Percentiles rank a stretch among this genome's conserved stretches.
Evolutionary conservation across 495 filamentous ascomycete species (phyloP).

Genomic region (Neurospora sp.): DNA sequence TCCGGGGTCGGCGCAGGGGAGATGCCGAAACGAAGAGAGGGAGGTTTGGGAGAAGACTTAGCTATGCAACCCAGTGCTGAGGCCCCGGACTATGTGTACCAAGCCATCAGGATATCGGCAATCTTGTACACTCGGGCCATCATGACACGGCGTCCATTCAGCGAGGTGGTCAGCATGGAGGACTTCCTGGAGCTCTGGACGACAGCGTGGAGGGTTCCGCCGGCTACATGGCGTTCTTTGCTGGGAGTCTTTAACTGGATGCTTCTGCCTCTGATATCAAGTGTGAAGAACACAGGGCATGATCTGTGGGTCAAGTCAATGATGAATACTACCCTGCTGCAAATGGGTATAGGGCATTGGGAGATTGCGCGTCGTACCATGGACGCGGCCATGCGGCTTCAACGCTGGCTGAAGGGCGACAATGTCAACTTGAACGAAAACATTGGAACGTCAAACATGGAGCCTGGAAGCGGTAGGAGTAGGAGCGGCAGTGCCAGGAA

Average conservation of each 20-base stretch:
- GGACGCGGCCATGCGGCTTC: slow-evolving; percentile 15
- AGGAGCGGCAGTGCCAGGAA: not conserved
- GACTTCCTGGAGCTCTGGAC: slow-evolving; percentile 27
- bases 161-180: slow-evolving; percentile 4
- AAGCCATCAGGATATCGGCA: slow-evolving; percentile 21
- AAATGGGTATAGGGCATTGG: slow-evolving; percentile 31
- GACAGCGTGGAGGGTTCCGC: slow-evolving; percentile 25
- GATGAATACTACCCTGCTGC: slow-evolving; percentile 19
- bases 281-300: slow-evolving; percentile 11
- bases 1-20: not conserved
- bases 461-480: not conserved
- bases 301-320: slow-evolving; percentile 26
- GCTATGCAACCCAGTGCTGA: not conserved
- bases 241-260: slow-evolving; percentile 29
- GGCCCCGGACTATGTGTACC: slow-evolving; percentile 22
- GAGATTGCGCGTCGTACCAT: slow-evolving; percentile 19
- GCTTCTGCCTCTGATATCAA: slow-evolving; percentile 14
- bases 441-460: not conserved
- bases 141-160: slow-evolving; percentile 20
- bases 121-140: slow-evolving; percentile 26
- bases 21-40: not conserved
- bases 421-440: not conserved
- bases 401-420: slow-evolving; percentile 20
- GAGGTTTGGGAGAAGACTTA: not conserved
- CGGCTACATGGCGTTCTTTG: slow-evolving; percentile 20